Evolutionary conservation across 1,284 basidiomycete genomes (phyloP), one percentile per base, ranked within the genome.

Genomic region (Termitomyces sp.): DNA sequence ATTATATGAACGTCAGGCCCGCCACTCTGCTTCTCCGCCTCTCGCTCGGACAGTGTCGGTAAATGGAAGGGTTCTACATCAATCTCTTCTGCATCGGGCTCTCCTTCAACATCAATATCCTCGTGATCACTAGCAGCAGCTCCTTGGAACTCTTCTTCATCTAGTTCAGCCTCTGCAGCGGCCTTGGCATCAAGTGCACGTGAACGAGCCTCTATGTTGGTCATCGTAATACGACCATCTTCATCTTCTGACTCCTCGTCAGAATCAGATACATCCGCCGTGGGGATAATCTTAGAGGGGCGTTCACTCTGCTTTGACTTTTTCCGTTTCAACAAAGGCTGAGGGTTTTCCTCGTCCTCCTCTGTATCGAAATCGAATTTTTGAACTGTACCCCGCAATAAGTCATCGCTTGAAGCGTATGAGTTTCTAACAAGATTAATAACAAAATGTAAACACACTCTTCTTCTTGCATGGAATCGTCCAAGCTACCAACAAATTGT

Each of bases 1-100:
- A 98, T 86, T 34, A 86, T 79, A 58, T 92, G 84, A 48, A 98
- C 79, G 61, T 95, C 88, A 5, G 86, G 80, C 40, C 88, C 88
- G 10, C 86, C 87, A 8, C 73, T 73, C 58, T 80, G 81, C 68
- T 85, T 84, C 71, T 94, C 92, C 58, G 84, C 81, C 62, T 91
- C 92, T 55, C 84, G 78, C 65, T 97, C 92, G 62, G 89, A 87
- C 1, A 86, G 75, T 1, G 92, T 92, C 0, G 91, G 93, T 15
- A 98, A 74, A 47, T 81, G 82, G 72, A 90, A 90, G 17, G 74
- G 79, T 57, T 82, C 82, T 5, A 71, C 79, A 31, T 75, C 79
- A 17, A 73, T 76, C n/a, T 81, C 82, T 49, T 86, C 81, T 9
- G 75, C 80, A 46, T 79, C 81, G 50, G 75, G 75, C 10, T 81